These are phyloP conservation scores for Acrocalymma vagum DNA, from an alignment of 2,329 filamentous ascomycete genomes.

Conservation along the genomic window DNA sequence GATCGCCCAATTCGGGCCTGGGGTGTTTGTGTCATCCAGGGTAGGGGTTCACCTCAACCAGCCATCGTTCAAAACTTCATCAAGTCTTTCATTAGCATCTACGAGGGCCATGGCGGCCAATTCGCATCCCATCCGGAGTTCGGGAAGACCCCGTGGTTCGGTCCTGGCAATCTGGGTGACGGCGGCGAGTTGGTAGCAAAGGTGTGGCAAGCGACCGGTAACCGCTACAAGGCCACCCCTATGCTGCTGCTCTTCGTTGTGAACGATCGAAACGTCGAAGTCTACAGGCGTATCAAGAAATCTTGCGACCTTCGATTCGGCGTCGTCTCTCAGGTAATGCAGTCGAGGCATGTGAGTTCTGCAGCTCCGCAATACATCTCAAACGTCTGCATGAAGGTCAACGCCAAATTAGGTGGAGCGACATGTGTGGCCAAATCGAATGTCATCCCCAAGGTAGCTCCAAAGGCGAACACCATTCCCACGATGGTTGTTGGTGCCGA, in stretches of 20 bases:
- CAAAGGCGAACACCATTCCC: constrained; percentile 19
- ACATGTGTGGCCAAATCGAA: constrained; percentile 65
- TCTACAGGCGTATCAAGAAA: constrained; percentile 90
- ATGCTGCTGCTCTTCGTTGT: constrained; percentile 85
- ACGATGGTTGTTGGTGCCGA: constrained; percentile 92
- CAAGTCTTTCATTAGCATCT: constrained; percentile 68
- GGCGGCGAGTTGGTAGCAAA: constrained; percentile 62
- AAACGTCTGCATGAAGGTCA: constrained; percentile 96
- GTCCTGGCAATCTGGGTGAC: constrained; percentile 37
- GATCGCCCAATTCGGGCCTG: constrained; percentile 70
- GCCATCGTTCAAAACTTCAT: constrained; percentile 62
- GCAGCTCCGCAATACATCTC: constrained; percentile 84
- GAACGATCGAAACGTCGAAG: constrained; percentile 71
- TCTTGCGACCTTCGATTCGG: constrained; percentile 85
- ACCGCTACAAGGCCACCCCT: constrained; percentile 64
- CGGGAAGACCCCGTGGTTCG: constrained; percentile 42
- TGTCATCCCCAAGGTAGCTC: constrained; percentile 38
- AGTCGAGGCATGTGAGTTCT: constrained; percentile 72
- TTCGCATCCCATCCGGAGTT: constrained; percentile 48
- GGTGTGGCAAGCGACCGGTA: constrained; percentile 65
- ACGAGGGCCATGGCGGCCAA: constrained; percentile 68
- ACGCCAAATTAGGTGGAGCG: constrained; percentile 89
- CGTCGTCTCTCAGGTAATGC: constrained; percentile 85
- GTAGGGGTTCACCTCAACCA: constrained; percentile 55
- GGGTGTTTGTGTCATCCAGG: constrained; percentile 75